phyloP scores from a whole-genome alignment of 257 asterid genomes.

The Parsonsia alboflavescens region DNA sequence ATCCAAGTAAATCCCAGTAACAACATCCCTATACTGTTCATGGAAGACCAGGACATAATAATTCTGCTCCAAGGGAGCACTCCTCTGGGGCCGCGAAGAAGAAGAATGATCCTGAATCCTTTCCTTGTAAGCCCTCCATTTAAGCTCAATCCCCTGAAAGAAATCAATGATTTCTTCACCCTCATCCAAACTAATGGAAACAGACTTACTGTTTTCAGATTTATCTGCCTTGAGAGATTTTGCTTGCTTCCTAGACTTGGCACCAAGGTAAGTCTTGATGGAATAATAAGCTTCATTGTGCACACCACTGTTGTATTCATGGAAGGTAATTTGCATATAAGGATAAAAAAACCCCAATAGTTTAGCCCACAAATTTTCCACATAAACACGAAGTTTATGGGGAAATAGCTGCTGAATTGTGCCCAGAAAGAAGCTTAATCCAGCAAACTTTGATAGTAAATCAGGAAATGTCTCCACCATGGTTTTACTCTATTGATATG shows the following conservation, averaged over 20 bases:
- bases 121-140: conserved; percentile 18
- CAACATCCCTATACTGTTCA: too few species aligned
- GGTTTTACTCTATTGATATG: too few species aligned
- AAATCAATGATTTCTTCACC: conserved; percentile 21
- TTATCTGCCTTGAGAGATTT: conserved; percentile 19
- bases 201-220: conserved; percentile 7
- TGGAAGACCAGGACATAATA: conserved; percentile 2
- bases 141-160: conserved; percentile 10
- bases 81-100: background rate
- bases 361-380: background rate
- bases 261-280: conserved; percentile 24
- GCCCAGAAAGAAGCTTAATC: conserved; percentile 4
- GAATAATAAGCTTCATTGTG: conserved; percentile 13
- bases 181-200: conserved; percentile 24
- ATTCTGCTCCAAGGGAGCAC: conserved; percentile 6
- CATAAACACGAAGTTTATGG: background rate
- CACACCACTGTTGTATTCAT: conserved; percentile 10
- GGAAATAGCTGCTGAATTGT: conserved; percentile 12
- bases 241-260: conserved; percentile 20
- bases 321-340: conserved; percentile 8
- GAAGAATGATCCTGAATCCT: background rate
- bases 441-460: conserved; percentile 10
- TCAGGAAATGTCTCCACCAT: background rate
- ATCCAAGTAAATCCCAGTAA: conserved; percentile 5
- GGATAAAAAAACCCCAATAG: background rate